Evolutionary conservation across 2,329 filamentous ascomycete species (phyloP).

Genomic region (Pyrenophora seminiperda): DNA sequence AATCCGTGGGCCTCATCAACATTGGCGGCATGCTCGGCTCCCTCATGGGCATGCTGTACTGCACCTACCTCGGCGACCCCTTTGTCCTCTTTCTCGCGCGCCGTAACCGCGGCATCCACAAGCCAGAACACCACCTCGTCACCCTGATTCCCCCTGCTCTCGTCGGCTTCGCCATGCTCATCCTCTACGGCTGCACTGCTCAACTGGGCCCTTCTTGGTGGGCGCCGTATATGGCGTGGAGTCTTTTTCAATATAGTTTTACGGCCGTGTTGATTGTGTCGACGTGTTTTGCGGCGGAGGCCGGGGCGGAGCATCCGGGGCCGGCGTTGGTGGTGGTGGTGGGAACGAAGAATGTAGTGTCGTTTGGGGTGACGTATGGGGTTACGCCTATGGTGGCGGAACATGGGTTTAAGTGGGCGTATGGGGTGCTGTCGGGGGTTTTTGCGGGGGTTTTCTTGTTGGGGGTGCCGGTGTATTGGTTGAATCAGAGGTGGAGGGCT

Average conservation of each 20-base stretch:
- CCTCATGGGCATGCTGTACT: neutral
- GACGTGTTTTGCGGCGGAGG: conserved; percentile 5
- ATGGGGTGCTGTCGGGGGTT: conserved; percentile 1
- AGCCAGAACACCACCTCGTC: conserved; percentile 4
- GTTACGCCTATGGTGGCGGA: conserved; percentile 2
- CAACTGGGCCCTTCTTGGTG: conserved; percentile 1
- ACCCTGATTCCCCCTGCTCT: neutral
- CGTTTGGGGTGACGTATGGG: conserved; percentile 2
- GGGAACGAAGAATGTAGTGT: conserved; percentile 5
- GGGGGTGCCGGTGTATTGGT: neutral
- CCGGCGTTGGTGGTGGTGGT: conserved; percentile 6
- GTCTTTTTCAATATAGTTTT: conserved; percentile 3
- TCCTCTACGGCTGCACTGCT: conserved; percentile 5
- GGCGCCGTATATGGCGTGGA: conserved; percentile 5
- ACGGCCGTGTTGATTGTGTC: neutral
- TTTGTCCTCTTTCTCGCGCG: neutral
- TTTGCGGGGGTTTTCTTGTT: neutral
- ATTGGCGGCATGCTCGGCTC: neutral
- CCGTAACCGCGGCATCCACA: conserved; percentile 3
- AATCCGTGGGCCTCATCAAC: conserved; percentile 1
- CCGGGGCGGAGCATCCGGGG: neutral
- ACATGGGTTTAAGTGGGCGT: conserved; percentile 3
- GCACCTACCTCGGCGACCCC: neutral
- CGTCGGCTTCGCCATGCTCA: neutral
- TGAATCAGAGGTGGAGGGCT: neutral